phyloP scores from a whole-genome alignment of 345 rosid genomes.

The Populus davidiana region DNA sequence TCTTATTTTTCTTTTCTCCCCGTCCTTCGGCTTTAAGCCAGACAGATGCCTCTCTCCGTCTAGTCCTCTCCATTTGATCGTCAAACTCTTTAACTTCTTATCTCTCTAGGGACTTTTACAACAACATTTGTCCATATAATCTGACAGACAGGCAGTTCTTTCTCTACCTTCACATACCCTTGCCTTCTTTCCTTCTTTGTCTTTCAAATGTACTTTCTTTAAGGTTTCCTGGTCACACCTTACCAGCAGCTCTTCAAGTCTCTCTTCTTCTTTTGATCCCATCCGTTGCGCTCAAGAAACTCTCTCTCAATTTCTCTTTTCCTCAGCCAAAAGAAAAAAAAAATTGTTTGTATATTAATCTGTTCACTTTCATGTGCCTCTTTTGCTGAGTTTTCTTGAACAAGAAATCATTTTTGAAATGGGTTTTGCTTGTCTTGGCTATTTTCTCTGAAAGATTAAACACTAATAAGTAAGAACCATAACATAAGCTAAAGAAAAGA shows the following conservation, averaged over 20 bases:
- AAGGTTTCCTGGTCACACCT: neutral
- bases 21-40: neutral
- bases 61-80: neutral
- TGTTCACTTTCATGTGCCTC: neutral
- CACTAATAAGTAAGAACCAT: neutral
- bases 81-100: neutral
- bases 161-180: neutral
- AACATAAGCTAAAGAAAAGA: neutral
- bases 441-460: neutral
- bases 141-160: neutral
- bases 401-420: neutral
- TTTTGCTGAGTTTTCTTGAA: neutral
- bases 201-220: constrained; percentile 7
- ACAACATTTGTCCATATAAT: neutral
- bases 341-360: neutral
- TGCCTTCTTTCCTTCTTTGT: neutral
- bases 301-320: neutral
- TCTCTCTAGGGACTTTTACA: neutral
- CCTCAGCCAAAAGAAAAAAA: neutral
- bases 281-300: constrained; percentile 22
- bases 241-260: neutral
- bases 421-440: neutral
- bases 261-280: constrained; percentile 13
- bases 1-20: constrained; percentile 17
- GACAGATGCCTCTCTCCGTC: neutral